These are phyloP conservation scores for Colletotrichum sp. DNA, from an alignment of 2,329 filamentous ascomycete species.

Conservation along the genomic window DNA sequence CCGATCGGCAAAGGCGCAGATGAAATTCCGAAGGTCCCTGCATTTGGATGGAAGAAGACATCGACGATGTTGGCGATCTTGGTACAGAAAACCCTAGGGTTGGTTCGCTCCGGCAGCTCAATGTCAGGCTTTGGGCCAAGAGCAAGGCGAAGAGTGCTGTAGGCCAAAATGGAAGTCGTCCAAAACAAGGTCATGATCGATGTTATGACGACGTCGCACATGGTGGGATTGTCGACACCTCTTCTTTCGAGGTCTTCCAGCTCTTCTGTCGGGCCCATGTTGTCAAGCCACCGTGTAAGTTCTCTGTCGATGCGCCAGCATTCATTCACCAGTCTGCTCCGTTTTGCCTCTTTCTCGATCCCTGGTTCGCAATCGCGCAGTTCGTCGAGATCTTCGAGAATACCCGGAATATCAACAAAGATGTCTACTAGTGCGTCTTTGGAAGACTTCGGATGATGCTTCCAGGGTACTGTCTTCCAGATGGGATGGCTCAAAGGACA, in stretches of 20 bases:
- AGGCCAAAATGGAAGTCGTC: constrained; percentile 14
- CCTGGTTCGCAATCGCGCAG: constrained; percentile 21
- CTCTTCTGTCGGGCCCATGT: neutral
- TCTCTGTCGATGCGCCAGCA: constrained; percentile 19
- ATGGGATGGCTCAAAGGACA: constrained; percentile 30
- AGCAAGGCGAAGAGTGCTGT: constrained; percentile 16
- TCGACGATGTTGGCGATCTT: constrained; percentile 20
- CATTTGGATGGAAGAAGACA: constrained; percentile 17
- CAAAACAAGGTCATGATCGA: constrained; percentile 17
- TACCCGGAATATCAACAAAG: constrained; percentile 31
- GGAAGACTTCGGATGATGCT: constrained; percentile 28
- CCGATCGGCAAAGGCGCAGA: constrained; percentile 19
- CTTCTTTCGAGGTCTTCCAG: neutral
- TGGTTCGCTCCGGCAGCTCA: neutral
- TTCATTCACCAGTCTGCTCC: neutral
- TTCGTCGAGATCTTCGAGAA: constrained; percentile 30
- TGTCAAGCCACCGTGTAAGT: constrained; percentile 11
- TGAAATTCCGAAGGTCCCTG: constrained; percentile 16
- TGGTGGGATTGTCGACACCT: constrained; percentile 1
- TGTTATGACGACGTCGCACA: constrained; percentile 12
- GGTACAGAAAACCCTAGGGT: constrained; percentile 18
- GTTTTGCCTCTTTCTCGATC: neutral
- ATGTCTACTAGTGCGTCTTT: constrained; percentile 35
- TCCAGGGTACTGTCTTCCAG: constrained; percentile 38
- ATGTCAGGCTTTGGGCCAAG: neutral